A percentile compares a stretch with the other conserved stretches of the same genome.
Evolutionary conservation across 192 early-diverging fungal species (phyloP).

Genomic region (Spizellomyces sp.): DNA sequence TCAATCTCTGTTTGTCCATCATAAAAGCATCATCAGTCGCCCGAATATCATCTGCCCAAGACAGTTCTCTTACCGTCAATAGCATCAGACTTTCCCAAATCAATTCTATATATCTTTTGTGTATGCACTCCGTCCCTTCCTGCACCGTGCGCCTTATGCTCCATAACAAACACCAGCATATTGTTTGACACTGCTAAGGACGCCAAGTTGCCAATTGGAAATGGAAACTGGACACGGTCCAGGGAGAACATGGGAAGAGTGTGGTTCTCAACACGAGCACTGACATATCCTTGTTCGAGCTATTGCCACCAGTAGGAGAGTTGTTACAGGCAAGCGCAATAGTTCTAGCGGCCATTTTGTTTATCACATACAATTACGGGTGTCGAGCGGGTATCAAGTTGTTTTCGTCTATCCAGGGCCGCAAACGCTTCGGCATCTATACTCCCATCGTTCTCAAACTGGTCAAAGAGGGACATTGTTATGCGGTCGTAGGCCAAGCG

Average conservation of each 20-base stretch:
- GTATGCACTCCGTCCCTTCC: slow-evolving; percentile 13
- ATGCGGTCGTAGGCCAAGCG: no score
- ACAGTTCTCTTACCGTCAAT: slow-evolving; percentile 63
- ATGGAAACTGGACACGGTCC: slow-evolving; percentile 87
- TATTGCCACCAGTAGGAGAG: background rate
- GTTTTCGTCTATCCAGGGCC: background rate
- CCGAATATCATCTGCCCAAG: no score
- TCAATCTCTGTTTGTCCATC: slow-evolving; percentile 64
- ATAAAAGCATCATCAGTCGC: slow-evolving; percentile 1
- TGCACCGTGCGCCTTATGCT: slow-evolving; percentile 52
- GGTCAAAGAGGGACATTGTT: slow-evolving; percentile 37
- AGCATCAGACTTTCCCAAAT: slow-evolving; percentile 79
- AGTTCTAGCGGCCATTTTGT: background rate
- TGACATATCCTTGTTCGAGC: slow-evolving; percentile 40
- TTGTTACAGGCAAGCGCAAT: background rate
- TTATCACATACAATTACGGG: background rate
- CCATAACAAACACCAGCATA: slow-evolving; percentile 78
- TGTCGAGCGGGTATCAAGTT: background rate
- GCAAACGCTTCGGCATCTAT: background rate
- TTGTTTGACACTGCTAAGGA: slow-evolving; percentile 83
- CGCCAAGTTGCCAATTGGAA: slow-evolving; percentile 69
- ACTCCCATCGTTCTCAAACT: slow-evolving; percentile 33
- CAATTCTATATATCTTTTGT: slow-evolving; percentile 75
- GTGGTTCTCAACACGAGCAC: slow-evolving; percentile 1
- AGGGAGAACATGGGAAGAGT: slow-evolving; percentile 65